Base-by-base conservation (phyloP, 768 basidiomycete species). In the Rhizopogon vesiculosus region DNA sequence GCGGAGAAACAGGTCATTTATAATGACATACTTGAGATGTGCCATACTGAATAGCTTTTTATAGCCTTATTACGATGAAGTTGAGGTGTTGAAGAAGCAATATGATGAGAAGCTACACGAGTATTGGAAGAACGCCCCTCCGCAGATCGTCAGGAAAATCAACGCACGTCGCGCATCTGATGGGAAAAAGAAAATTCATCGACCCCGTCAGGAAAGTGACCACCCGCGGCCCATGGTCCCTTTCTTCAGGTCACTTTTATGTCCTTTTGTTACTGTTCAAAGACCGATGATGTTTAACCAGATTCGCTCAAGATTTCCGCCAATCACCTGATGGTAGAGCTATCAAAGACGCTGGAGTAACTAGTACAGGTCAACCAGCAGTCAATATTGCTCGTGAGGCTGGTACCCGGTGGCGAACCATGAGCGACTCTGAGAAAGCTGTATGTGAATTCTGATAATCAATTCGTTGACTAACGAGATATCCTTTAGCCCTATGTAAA, bases 1-100 rank as follows among this genome's bases (percentile, higher is more conserved):
- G 59, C 53, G 3, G 71, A 78, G 55, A 77, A 70, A 51, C 61
- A 75, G 60, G 76, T 75, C 51, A n/a, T 29, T 39, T 38, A 15
- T 2, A 8, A 25, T 28, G 3, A 18, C 38, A 8, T 43, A 12
- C 6, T 18, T 19, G 22, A 35, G n/a, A 19, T 7, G 19, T 22
- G 9, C 28, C 16, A 16, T 10, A 22, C 25, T 35, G 16, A 45
- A 28, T 45, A 7, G 12, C 29, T 60, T 25, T 5, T 39, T 1
- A 53, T 52, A 72, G 71, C 66, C 63, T 29, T 74, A 61, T 35
- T 51, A 59, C 42, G 67, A 72, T 31, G 62, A 61, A 33, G 52
- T 35, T 3, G 57, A 59, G 28, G 50, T 12, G 7, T 29, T 58
- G n/a, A 64, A 62, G 25, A 59, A 16, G 2, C 59, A 66, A 45